Percentiles rank a stretch among this genome's conserved stretches.
These are phyloP conservation scores for Penicillium paradoxum DNA, from an alignment of 495 filamentous ascomycete genomes.

Conservation along the genomic window DNA sequence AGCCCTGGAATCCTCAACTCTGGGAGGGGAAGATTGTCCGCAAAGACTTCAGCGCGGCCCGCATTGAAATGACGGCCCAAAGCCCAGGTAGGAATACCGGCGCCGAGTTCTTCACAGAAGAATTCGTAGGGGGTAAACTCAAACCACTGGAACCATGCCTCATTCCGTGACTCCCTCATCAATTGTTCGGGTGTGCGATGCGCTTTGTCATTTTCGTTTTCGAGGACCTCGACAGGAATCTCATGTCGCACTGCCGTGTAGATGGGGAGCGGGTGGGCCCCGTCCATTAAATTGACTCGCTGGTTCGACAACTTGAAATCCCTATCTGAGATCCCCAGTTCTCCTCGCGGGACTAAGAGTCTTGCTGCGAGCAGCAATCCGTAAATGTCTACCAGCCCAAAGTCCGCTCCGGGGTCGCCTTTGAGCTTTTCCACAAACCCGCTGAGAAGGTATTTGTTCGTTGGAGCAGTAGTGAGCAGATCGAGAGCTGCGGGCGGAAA, in stretches of 20 bases:
- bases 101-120: constrained; percentile 85
- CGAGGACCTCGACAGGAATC: constrained; percentile 59
- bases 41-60: constrained; percentile 56
- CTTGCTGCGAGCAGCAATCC: constrained; percentile 79
- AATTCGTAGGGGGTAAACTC: constrained; percentile 95
- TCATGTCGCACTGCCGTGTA: constrained; percentile 95
- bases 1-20: constrained; percentile 76
- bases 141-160: constrained; percentile 98
- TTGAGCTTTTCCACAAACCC: constrained; percentile 86
- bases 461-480: constrained; percentile 73
- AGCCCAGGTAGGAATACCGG: constrained; percentile 93
- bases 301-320: constrained; percentile 92
- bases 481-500: constrained; percentile 79
- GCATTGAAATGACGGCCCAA: constrained; percentile 75
- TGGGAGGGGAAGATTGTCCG: constrained; percentile 60
- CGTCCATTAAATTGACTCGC: constrained; percentile 61
- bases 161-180: constrained; percentile 61
- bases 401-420: constrained; percentile 72
- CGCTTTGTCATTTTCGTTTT: constrained; percentile 28
- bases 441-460: constrained; percentile 85
- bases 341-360: constrained; percentile 78
- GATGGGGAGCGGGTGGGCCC: constrained; percentile 82
- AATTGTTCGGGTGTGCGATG: constrained; percentile 41
- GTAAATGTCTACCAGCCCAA: constrained; percentile 90
- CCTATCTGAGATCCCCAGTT: constrained; percentile 63